A percentile compares a stretch with the other conserved stretches of the same genome.
These are phyloP conservation scores for Candida vaughaniae DNA, from an alignment of 805 yeast species.

Conservation along the genomic window DNA sequence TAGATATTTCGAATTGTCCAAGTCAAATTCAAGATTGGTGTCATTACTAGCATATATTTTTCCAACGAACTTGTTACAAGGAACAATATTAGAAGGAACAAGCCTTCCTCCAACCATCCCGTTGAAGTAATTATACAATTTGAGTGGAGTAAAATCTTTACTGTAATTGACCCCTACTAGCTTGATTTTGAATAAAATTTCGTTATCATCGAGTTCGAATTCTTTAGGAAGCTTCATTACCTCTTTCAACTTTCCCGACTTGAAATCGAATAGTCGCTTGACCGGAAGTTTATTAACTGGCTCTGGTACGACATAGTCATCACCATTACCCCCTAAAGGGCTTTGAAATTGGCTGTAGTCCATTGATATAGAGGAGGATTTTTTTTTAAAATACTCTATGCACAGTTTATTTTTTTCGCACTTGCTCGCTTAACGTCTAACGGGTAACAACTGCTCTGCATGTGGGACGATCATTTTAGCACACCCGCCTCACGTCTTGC, in stretches of 20 bases:
- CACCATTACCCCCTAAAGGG: not conserved
- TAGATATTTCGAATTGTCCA: conserved; percentile 20
- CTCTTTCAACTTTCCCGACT: conserved; percentile 19
- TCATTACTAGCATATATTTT: conserved; percentile 18
- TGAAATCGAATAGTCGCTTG: conserved; percentile 25
- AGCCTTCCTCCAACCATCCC: not conserved
- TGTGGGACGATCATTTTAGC: not conserved
- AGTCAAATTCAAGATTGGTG: conserved; percentile 9
- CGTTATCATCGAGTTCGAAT: conserved; percentile 17
- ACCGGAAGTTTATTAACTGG: conserved; percentile 19
- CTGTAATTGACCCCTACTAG: conserved; percentile 27
- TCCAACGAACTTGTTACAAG: conserved; percentile 35
- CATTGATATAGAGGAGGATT: not conserved
- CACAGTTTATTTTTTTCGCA: not conserved
- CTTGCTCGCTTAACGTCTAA: not conserved
- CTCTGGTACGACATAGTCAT: conserved; percentile 7
- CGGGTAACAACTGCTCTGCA: not conserved
- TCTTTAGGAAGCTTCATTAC: conserved; percentile 26
- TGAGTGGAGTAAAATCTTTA: conserved; percentile 22
- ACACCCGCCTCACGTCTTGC: not conserved
- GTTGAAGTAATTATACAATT: conserved; percentile 1
- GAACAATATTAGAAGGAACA: conserved; percentile 20
- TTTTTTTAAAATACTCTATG: not conserved
- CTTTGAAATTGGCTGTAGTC: too few relatives aligned
- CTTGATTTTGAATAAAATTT: conserved; percentile 25